phyloP scores from a whole-genome alignment of 2,329 filamentous ascomycete genomes.

The Aspergillus hiratsukae region DNA sequence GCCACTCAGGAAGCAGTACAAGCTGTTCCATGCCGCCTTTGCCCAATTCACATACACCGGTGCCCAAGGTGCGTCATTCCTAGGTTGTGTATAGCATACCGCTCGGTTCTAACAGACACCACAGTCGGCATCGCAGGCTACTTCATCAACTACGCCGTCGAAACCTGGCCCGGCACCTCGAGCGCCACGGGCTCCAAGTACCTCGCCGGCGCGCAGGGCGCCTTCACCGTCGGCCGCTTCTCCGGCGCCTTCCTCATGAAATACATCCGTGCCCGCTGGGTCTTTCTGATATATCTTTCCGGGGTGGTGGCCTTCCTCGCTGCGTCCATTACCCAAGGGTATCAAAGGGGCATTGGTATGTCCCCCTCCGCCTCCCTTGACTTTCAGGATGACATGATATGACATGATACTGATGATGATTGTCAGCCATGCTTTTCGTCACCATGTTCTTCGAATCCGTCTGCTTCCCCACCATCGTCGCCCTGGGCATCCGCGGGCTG shows the following conservation, averaged over 20 bases:
- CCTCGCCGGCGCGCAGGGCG: conserved; percentile 68
- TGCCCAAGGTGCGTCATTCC: conserved; percentile 53
- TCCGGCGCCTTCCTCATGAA: conserved; percentile 63
- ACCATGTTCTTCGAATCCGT: conserved; percentile 80
- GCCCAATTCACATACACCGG: conserved; percentile 80
- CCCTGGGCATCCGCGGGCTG: conserved; percentile 70
- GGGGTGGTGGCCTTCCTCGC: conserved; percentile 58
- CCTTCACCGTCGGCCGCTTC: conserved; percentile 70
- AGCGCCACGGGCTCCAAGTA: conserved; percentile 61
- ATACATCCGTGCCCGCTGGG: conserved; percentile 62
- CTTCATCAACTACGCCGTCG: conserved; percentile 69
- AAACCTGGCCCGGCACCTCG: conserved; percentile 53
- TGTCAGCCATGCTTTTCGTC: conserved; percentile 54
- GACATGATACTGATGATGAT: no score
- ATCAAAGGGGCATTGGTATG: conserved; percentile 44
- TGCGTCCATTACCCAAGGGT: conserved; percentile 45
- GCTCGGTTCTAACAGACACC: conserved; percentile 1
- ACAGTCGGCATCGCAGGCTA: conserved; percentile 51
- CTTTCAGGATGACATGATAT: neutral
- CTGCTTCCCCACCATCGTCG: conserved; percentile 77
- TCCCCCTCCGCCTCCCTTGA: no score
- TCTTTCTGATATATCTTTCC: conserved; percentile 65
- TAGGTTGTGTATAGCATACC: neutral
- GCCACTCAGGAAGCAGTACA: conserved; percentile 66
- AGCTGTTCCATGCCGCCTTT: conserved; percentile 69